phyloP scores from a whole-genome alignment of 2,329 filamentous ascomycete genomes.

The Clonostachys solani region DNA sequence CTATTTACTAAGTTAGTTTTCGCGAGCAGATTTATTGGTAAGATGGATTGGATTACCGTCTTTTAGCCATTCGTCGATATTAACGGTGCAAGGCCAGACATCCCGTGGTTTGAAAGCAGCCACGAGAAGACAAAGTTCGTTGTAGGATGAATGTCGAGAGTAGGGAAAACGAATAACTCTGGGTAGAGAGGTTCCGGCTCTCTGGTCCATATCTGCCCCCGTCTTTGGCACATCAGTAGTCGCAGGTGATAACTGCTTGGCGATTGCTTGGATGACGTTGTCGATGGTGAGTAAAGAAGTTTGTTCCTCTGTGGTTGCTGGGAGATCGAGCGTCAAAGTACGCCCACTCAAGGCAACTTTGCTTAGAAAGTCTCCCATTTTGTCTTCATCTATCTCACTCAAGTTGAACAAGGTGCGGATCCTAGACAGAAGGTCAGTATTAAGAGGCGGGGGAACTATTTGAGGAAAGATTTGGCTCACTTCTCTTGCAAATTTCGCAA shows the following conservation, averaged over 20 bases:
- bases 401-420: neutral
- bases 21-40: neutral
- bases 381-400: neutral
- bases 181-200: conserved; percentile 19
- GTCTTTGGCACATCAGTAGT: neutral
- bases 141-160: conserved; percentile 83
- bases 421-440: too few relatives aligned
- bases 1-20: conserved; percentile 14
- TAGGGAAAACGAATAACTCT: conserved; percentile 67
- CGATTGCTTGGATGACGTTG: conserved; percentile 1
- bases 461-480: conserved; percentile 18
- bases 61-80: conserved; percentile 56
- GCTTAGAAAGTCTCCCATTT: neutral
- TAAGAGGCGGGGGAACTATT: neutral
- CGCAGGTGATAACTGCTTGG: neutral
- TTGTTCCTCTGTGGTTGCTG: too few relatives aligned
- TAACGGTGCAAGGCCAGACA: conserved; percentile 77
- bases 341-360: neutral
- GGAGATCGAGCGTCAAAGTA: too few relatives aligned
- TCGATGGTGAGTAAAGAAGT: neutral
- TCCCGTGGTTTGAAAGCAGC: conserved; percentile 66
- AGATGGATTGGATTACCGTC: conserved; percentile 26
- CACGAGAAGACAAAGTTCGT: conserved; percentile 71
- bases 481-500: conserved; percentile 41
- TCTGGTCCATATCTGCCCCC: neutral